phyloP scores from a whole-genome alignment of 2,329 filamentous ascomycete species.

The Pestalotiopsis sp. region DNA sequence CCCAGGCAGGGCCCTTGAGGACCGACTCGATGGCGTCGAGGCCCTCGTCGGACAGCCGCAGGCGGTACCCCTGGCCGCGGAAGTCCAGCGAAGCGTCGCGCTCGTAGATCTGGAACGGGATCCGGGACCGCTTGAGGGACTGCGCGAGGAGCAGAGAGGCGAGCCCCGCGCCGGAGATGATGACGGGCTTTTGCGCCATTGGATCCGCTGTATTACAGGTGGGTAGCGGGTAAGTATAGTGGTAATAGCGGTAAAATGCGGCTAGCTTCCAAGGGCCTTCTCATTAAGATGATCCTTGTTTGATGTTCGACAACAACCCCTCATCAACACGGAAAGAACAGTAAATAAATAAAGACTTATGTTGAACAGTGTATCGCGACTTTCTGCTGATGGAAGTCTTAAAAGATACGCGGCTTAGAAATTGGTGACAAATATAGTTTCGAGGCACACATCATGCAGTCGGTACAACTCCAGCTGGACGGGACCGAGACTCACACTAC shows the following conservation, averaged over 20 bases:
- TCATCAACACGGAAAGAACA: background rate
- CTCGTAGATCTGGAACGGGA: conserved; percentile 59
- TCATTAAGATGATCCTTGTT: background rate
- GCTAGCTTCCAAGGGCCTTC: background rate
- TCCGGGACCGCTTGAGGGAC: conserved; percentile 38
- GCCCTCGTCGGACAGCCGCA: conserved; percentile 57
- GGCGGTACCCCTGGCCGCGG: conserved; percentile 62
- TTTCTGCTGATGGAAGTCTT: background rate
- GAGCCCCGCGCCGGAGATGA: conserved; percentile 46
- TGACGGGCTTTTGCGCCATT: conserved; percentile 28
- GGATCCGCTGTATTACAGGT: background rate
- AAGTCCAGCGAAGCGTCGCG: conserved; percentile 50
- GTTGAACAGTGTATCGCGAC: background rate
- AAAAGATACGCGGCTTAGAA: background rate
- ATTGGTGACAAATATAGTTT: background rate
- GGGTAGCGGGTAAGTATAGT: background rate
- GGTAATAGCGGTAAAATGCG: background rate
- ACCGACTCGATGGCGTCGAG: conserved; percentile 62
- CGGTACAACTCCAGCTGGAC: background rate
- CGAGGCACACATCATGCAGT: background rate
- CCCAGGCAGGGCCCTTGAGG: conserved; percentile 46
- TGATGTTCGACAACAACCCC: background rate
- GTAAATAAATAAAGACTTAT: background rate
- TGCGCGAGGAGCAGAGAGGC: conserved; percentile 44
- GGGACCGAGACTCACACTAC: background rate